Percentiles rank a stretch among this genome's conserved stretches.
Conservation (phyloP, 805 yeast species). For the Candida quercuum region DNA sequence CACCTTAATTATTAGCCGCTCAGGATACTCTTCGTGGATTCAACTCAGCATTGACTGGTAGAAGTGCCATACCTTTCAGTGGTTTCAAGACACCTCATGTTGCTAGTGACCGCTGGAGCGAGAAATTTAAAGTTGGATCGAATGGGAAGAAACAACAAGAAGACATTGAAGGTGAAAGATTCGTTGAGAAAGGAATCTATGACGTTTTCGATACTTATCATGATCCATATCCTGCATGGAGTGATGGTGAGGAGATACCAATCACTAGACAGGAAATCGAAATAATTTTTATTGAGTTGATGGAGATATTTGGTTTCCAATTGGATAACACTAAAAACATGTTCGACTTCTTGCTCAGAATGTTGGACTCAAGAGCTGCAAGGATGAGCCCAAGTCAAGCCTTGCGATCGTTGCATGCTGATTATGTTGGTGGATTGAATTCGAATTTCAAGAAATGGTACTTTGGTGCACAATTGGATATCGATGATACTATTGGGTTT, state of each 20-base stretch:
- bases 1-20: constrained; percentile 4
- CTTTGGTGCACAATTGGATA: constrained; percentile 66
- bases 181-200: constrained; percentile 36
- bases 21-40: constrained; percentile 14
- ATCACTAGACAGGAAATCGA: constrained; percentile 51
- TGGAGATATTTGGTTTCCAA: constrained; percentile 63
- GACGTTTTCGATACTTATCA: constrained; percentile 38
- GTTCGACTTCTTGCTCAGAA: constrained; percentile 57
- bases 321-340: constrained; percentile 58
- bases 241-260: constrained; percentile 34
- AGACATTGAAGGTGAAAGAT: constrained; percentile 27
- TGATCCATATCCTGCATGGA: constrained; percentile 54
- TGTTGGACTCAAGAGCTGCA: constrained; percentile 65
- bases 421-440: constrained; percentile 67
- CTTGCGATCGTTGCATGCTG: constrained; percentile 58
- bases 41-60: constrained; percentile 25
- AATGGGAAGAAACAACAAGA: constrained; percentile 21
- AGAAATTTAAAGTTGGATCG: constrained; percentile 28
- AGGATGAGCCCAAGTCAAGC: constrained; percentile 55
- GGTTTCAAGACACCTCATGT: constrained; percentile 94
- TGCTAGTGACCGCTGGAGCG: constrained; percentile 66
- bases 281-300: constrained; percentile 45
- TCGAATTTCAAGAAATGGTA: constrained; percentile 74
- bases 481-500: constrained; percentile 43
- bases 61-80: constrained; percentile 65